Base-by-base conservation (phyloP, 495 filamentous ascomycete species). In the Penicillium lividum region DNA sequence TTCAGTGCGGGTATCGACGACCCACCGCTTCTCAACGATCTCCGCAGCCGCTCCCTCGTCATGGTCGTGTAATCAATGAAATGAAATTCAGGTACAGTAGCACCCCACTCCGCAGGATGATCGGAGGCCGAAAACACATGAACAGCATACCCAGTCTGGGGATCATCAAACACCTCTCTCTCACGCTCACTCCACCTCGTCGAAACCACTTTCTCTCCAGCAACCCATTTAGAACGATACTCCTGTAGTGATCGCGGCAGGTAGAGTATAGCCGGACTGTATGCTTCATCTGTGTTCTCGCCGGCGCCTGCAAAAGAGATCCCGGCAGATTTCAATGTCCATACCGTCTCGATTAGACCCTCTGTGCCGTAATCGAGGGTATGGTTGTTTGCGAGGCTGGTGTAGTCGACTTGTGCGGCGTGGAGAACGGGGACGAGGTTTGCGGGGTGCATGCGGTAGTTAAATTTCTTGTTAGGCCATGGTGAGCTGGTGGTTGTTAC, bases 381-480 rank as follows among this genome's bases (percentile, higher is more conserved):
- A 40, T 78, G 75, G 50, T 77, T 77, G 57, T 77, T 78, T 3
- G 75, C 73, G 11, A 78, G 58, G 40, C 65, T 65, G 3, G 63
- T 71, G 51, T 74, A 75, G 57, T 74, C 61, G 46, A 77, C 58
- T 0, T 49, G 8, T 2, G 67, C 76, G 27, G 67, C 67, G 30
- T 63, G 58, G 3, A 77, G 48, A 5, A 70, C 67, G 4, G 61
- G 58, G 9, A 33, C 54, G 1, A 76, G 57, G 51, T 79, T 77
- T 10, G 65, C 66, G 3, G 76, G 76, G 48, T 78, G 73, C 67
- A 73, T 76, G 48, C 76, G 67, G 55, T 77, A 79, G 50, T 77
- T 77, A 64, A 74, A 78, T 7, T 46, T 58, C 42, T 78, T 78
- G 51, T 73, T 47, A 3, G 76, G 76, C 73, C 76, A 79, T 15